These are phyloP conservation scores for Leishmania gerbilli DNA, from an alignment of 208 protist genomes.

Conservation along the genomic window DNA sequence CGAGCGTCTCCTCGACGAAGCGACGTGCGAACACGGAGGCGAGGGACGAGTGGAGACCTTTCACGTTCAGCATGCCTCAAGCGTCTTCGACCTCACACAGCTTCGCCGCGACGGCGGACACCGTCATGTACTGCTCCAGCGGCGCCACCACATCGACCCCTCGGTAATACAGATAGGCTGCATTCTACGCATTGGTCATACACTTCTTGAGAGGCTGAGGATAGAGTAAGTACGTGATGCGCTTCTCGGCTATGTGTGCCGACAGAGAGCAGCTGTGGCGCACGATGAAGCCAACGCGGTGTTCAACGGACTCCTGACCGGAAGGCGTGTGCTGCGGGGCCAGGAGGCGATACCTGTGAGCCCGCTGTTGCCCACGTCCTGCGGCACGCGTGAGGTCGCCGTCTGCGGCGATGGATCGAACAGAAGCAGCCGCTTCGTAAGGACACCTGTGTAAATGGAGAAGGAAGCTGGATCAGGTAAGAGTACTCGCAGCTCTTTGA, in stretches of 20 bases:
- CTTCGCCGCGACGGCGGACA: conserved; percentile 24
- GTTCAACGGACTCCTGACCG: background rate
- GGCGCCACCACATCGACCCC: conserved; percentile 9
- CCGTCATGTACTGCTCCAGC: conserved; percentile 28
- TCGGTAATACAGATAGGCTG: conserved; percentile 26
- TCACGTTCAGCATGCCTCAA: conserved; percentile 29
- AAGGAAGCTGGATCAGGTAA: conserved; percentile 8
- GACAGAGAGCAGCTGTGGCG: conserved; percentile 14
- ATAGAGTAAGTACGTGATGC: conserved; percentile 24
- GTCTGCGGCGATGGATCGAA: conserved; percentile 15
- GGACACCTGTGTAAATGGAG: background rate
- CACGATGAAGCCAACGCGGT: conserved; percentile 21
- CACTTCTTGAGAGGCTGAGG: conserved; percentile 14
- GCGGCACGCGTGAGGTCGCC: background rate
- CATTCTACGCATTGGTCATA: conserved; percentile 9
- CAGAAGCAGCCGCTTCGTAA: background rate
- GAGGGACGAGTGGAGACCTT: conserved; percentile 14
- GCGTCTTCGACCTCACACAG: conserved; percentile 12
- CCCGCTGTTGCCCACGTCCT: conserved; percentile 3
- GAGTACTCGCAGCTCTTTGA: conserved; percentile 13
- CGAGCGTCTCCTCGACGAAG: conserved; percentile 11
- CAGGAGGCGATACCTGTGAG: conserved; percentile 5
- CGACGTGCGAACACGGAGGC: conserved; percentile 13
- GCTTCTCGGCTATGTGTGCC: conserved; percentile 5
- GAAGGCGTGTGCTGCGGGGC: background rate